Evolutionary conservation across 768 basidiomycete genomes (phyloP), one percentile per base, ranked within the genome.

Genomic region (Panaeolus cyanescens): DNA sequence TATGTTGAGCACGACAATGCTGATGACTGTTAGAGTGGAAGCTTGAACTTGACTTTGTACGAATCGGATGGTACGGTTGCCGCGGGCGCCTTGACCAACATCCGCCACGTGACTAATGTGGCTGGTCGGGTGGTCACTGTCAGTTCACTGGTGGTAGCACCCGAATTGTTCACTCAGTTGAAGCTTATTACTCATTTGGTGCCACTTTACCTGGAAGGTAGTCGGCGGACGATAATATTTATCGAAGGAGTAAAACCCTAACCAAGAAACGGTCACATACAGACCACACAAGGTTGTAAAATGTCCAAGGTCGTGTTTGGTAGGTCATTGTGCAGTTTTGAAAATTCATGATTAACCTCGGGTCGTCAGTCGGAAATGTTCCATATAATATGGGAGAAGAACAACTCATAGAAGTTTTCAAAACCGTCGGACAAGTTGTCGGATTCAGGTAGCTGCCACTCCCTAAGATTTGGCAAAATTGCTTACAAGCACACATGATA

Each of bases 351-450:
- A 33, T 31, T 33, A 25, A 15, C 88, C 88, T 85, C 36, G 54
- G 17, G 37, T 32, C 59, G 4, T 22, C 53, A 91, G 92, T 94
- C 54, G 92, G 92, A 60, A 94, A 94, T 83, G 92, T 94, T 7
- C 92, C 92, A 22, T 94, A 94, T 75, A 93, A 89, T 69, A 93
- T 93, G 89, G 88, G 85, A 40, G 92, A 94, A 79, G 93, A 95
- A 25, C 90, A 92, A 73, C 79, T 95, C 40, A 92, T 93, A 56
- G 90, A 92, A 36, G 89, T 93, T 13, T 95, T 95, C 81, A 93
- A 91, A 73, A 88, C 88, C 17, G 93, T 94, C 30, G 93, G 93
- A 39, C 89, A 92, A 69, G 93, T 95, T 50, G 80, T 93, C 60
- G 93, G 92, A n/a, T 93, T 95, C 74, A 87, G 92, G 92, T 92